Conservation (phyloP, 2,329 filamentous ascomycete species). For the Talaromyces sp. region DNA sequence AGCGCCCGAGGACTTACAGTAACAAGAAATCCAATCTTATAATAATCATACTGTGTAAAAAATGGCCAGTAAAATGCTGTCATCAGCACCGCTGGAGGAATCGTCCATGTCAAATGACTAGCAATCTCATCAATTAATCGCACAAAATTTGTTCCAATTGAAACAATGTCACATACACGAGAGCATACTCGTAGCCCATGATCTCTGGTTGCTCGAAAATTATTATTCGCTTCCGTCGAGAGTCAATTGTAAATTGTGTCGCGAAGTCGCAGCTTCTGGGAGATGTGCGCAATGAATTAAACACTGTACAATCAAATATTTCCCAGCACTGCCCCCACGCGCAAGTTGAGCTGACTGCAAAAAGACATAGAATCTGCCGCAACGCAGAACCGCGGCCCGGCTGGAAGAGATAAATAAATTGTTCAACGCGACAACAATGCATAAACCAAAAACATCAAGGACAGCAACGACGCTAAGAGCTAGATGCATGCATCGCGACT, state of each 20-base stretch:
- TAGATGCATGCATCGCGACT: not conserved
- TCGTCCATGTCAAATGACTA: conserved; percentile 65
- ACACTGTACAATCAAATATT: not conserved
- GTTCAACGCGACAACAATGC: not conserved
- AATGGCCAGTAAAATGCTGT: conserved; percentile 60
- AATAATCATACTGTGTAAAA: conserved; percentile 59
- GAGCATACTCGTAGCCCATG: not conserved
- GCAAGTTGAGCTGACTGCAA: not conserved
- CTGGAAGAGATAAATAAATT: not conserved
- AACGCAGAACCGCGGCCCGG: not conserved
- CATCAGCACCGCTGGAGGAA: conserved; percentile 59
- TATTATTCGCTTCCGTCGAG: not conserved
- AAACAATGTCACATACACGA: not conserved
- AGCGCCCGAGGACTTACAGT: not conserved
- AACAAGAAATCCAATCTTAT: conserved; percentile 60
- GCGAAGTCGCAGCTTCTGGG: not conserved
- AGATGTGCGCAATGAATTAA: not conserved
- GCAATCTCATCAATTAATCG: not conserved
- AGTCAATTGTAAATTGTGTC: not conserved
- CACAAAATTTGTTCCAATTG: not conserved
- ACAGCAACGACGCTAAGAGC: not conserved
- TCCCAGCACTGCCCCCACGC: not conserved
- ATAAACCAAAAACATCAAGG: not conserved
- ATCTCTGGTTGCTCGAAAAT: not conserved
- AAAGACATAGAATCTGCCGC: not conserved